Percentiles rank a stretch among this genome's conserved stretches.
These are phyloP conservation scores for Penstemon barbatus DNA, from an alignment of 257 asterid genomes.

Conservation along the genomic window DNA sequence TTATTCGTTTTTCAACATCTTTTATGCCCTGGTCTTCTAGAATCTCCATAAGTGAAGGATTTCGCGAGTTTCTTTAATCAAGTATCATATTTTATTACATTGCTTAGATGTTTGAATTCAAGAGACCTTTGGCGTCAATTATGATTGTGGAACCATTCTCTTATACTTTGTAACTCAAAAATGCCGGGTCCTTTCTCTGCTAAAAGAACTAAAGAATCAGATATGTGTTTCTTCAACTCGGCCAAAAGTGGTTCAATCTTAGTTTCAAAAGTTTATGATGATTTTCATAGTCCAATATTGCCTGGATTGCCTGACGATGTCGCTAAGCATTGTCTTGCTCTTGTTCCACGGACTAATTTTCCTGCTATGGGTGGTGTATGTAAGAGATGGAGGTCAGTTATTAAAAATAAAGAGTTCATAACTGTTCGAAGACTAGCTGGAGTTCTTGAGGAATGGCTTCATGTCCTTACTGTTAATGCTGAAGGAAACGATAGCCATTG, in stretches of 20 bases:
- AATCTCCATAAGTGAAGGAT: conserved; percentile 66
- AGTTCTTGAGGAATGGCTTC: conserved; percentile 83
- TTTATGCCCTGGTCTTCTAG: conserved; percentile 78
- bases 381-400: conserved; percentile 74
- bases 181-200: conserved; percentile 44
- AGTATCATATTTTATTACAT: conserved; percentile 19
- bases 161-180: conserved; percentile 28
- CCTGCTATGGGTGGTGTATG: conserved; percentile 75
- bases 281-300: conserved; percentile 44
- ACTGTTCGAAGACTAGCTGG: conserved; percentile 74
- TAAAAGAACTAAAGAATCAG: conserved; percentile 47
- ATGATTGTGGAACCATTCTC: conserved; percentile 23
- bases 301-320: conserved; percentile 90
- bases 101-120: conserved; percentile 16
- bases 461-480: conserved; percentile 53
- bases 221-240: conserved; percentile 40
- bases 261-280: conserved; percentile 36
- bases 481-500: conserved; percentile 68
- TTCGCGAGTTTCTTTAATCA: conserved; percentile 58
- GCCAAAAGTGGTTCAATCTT: conserved; percentile 33
- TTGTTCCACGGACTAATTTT: conserved; percentile 65
- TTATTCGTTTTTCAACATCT: conserved; percentile 48
- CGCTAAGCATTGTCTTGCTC: conserved; percentile 74
- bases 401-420: conserved; percentile 66
- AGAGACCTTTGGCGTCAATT: conserved; percentile 16